Evolutionary conservation across 1,139 yeast genomes (phyloP).

Genomic region (Candida glucosophila): DNA sequence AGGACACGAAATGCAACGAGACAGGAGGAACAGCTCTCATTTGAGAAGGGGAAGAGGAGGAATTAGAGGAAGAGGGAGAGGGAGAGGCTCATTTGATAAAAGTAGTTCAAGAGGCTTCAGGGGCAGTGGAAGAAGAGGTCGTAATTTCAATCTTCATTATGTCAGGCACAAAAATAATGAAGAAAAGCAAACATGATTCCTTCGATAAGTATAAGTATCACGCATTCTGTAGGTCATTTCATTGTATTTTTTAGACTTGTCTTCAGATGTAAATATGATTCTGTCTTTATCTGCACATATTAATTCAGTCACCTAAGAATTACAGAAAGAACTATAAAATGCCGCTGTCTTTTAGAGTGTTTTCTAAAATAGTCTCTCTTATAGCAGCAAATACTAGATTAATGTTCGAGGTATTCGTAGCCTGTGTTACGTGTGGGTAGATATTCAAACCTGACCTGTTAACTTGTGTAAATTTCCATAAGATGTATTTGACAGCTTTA

Average conservation of each 20-base stretch:
- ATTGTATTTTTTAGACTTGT: too few species aligned
- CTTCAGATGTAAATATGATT: too few species aligned
- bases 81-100: too few species aligned
- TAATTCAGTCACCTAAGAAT: too few species aligned
- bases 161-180: conserved; percentile 15
- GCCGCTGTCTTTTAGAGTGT: conserved; percentile 79
- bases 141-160: conserved; percentile 18
- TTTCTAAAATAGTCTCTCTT: conserved; percentile 80
- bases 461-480: conserved; percentile 84
- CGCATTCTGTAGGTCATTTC: too few species aligned
- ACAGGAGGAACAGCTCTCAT: conserved; percentile 4
- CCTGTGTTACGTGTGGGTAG: conserved; percentile 90
- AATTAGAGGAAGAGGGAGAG: conserved; percentile 10
- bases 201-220: too few species aligned
- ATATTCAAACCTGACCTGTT: conserved; percentile 76
- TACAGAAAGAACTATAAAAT: conserved; percentile 34
- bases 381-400: conserved; percentile 87
- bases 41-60: conserved; percentile 11
- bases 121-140: conserved; percentile 4
- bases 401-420: conserved; percentile 87
- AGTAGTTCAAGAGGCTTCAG: conserved; percentile 2
- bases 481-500: conserved; percentile 85
- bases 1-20: conserved; percentile 2
- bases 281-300: too few species aligned
- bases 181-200: too few species aligned